These are phyloP conservation scores for Camelina laxa DNA, from an alignment of 345 rosid species.

Conservation along the genomic window DNA sequence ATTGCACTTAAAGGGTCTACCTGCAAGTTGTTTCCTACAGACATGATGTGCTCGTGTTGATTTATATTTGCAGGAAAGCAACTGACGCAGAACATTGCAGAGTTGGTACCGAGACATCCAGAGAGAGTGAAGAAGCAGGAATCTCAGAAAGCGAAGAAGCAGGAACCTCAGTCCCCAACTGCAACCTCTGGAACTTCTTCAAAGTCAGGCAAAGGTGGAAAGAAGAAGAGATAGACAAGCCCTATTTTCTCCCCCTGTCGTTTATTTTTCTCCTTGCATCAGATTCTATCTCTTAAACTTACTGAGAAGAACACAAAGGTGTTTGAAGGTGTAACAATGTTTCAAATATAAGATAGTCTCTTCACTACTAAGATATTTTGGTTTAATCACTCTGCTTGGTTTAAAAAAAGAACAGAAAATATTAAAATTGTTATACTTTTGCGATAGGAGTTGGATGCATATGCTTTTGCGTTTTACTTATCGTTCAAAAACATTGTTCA, in stretches of 20 bases:
- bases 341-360: neutral
- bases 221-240: conserved; percentile 69
- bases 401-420: neutral
- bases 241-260: neutral
- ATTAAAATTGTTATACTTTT: neutral
- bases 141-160: conserved; percentile 75
- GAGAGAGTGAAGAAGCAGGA: conserved; percentile 89
- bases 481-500: neutral
- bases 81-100: conserved; percentile 85
- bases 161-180: conserved; percentile 65
- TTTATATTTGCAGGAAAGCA: conserved; percentile 66
- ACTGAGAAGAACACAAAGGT: conserved; percentile 14
- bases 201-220: conserved; percentile 83
- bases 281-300: conserved; percentile 2
- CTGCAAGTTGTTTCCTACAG: neutral
- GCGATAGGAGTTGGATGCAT: neutral
- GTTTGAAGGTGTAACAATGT: conserved; percentile 5
- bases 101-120: conserved; percentile 86
- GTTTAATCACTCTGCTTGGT: neutral
- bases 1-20: neutral
- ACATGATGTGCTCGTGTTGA: conserved; percentile 25
- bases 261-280: conserved; percentile 14
- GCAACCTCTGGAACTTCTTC: conserved; percentile 48
- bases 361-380: neutral
- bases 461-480: neutral